Base-by-base conservation (phyloP, 768 basidiomycete species). In the Cystofilobasidium macerans region DNA sequence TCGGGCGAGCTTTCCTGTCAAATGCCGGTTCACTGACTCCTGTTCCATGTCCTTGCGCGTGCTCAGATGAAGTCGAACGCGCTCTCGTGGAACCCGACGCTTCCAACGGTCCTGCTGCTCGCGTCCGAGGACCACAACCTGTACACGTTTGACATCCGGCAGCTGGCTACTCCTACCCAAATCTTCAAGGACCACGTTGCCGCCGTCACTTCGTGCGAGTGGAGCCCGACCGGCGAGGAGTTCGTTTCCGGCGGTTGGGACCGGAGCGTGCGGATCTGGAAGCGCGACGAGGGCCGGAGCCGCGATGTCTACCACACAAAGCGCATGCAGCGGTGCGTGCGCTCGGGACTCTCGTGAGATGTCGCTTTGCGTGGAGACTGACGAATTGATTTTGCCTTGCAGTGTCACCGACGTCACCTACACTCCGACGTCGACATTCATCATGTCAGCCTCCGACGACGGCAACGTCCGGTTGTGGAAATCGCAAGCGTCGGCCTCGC, bases 51-150 rank as follows among this genome's bases (percentile, higher is more conserved):
- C 35, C 51, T n/a, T 24, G 56, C 38, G 16, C 33, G 22, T 5
- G 38, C 30, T 13, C 24, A 88, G 83, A 90, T 97, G 85, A 85
- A 84, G 71, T 85, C 85, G 71, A 98, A 98, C 71, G 81, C 87
- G 11, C 80, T 99, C 1, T 82, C 90, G 18, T 99, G 93, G 93
- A 97, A 91, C 33, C 95, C 95, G 0, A 94, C 90, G 0, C 86
- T 92, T 73, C 95, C 95, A 3, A 97, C 93, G 0, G 80, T 86
- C 4, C 78, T 97, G 43, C 83, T 99, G 11, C 82, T 98, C 9
- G 95, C 89, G n/a, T 97, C 93, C 0, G 95, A 98, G 79, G 94
- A 98, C 73, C 93, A 98, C 78, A 95, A 97, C 72, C 81, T 98
- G 30, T 98, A 98, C 76, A 97, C 95, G 0, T 99, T 95, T 75